Evolutionary conservation across 352 stramenopile genomes (phyloP).

Genomic region (Globisporangium nagaii): DNA sequence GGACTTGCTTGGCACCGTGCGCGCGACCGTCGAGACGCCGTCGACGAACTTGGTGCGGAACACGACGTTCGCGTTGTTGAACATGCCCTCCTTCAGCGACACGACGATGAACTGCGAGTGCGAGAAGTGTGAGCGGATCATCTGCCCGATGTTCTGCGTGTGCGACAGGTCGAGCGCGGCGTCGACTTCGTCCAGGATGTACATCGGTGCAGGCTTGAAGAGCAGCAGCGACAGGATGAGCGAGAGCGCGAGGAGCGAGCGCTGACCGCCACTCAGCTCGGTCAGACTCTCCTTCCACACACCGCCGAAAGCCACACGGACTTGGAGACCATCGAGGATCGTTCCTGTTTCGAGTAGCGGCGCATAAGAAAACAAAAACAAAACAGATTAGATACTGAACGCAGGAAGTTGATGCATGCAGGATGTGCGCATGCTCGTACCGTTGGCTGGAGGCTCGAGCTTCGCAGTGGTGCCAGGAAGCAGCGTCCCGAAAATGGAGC

Average conservation of each 20-base stretch:
- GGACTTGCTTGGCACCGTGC: conserved; percentile 82
- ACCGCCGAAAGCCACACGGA: conserved; percentile 98
- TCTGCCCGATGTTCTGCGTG: conserved; percentile 99
- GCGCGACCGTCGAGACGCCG: conserved; percentile 97
- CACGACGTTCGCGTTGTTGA: conserved; percentile 99
- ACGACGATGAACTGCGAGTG: conserved; percentile 99
- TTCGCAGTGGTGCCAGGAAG: conserved; percentile 96
- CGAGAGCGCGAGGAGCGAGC: conserved; percentile 98
- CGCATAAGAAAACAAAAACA: conserved; percentile 1
- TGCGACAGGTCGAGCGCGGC: conserved; percentile 98
- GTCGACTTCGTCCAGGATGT: conserved; percentile 99
- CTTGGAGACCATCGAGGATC: conserved; percentile 94
- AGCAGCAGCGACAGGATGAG: conserved; percentile 98
- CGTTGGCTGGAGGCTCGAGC: conserved; percentile 94
- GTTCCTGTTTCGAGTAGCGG: conserved; percentile 57
- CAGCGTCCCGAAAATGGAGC: conserved; percentile 98
- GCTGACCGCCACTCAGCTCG: conserved; percentile 97
- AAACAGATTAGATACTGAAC: background rate
- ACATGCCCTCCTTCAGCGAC: conserved; percentile 99
- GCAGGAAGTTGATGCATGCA: too few species aligned
- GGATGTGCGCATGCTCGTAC: too few species aligned
- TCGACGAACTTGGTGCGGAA: conserved; percentile 99
- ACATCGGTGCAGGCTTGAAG: conserved; percentile 99
- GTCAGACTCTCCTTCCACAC: conserved; percentile 99
- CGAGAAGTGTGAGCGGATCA: conserved; percentile 99